Conservation (phyloP, 805 yeast genomes). For the Suhomyces canberraensis region DNA sequence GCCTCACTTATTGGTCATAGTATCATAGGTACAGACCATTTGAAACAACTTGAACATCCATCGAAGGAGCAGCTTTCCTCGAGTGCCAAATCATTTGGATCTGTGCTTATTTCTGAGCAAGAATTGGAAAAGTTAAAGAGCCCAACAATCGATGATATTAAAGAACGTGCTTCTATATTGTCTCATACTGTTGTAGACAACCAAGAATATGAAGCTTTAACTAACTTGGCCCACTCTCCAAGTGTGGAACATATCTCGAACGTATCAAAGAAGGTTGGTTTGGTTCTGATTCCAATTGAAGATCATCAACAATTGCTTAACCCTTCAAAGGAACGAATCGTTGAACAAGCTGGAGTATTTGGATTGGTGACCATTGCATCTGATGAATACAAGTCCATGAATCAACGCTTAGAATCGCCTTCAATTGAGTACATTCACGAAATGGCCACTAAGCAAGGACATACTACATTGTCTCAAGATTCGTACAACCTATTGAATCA, state of each 20-base stretch:
- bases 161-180: constrained; percentile 8
- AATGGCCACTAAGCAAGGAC: constrained; percentile 25
- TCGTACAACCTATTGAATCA: constrained; percentile 12
- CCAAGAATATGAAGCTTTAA: constrained; percentile 2
- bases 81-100: constrained; percentile 1
- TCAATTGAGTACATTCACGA: constrained; percentile 29
- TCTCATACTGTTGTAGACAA: constrained; percentile 6
- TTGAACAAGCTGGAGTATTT: constrained; percentile 5
- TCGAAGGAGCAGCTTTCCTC: constrained; percentile 1
- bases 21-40: constrained; percentile 1
- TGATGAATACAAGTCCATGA: constrained; percentile 12
- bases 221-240: constrained; percentile 9
- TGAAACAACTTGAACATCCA: not conserved
- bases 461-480: constrained; percentile 8
- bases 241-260: constrained; percentile 5
- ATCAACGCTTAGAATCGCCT: constrained; percentile 17
- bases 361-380: constrained; percentile 1
- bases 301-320: constrained; percentile 3
- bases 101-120: constrained; percentile 1
- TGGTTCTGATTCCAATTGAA: constrained; percentile 10
- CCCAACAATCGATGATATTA: constrained; percentile 11
- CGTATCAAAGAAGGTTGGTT: constrained; percentile 4
- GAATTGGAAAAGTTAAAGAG: constrained; percentile 6
- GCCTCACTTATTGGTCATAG: constrained; percentile 1
- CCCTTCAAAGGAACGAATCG: constrained; percentile 12